Percentiles rank a stretch among this genome's conserved stretches.
Evolutionary conservation across 2,329 filamentous ascomycete species (phyloP).

Genomic region (Bimuria novae-zelandiae): DNA sequence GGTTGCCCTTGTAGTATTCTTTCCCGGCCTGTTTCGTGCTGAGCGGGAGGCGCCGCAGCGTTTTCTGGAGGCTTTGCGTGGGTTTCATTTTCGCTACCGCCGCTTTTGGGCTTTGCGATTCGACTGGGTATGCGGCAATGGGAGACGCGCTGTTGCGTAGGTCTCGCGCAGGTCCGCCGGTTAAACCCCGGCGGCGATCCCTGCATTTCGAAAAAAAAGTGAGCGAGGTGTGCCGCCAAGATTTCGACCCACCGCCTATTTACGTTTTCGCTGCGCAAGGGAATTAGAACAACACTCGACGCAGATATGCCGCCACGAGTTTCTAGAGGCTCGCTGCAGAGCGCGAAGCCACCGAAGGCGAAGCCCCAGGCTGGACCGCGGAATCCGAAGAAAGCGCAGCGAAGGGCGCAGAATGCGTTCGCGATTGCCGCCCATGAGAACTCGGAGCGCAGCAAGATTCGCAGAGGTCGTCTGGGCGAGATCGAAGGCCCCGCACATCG

Average conservation of each 20-base stretch:
- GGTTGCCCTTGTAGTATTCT: conserved; percentile 96
- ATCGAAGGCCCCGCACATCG: conserved; percentile 49
- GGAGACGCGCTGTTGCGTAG: conserved; percentile 22
- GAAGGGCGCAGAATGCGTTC: conserved; percentile 65
- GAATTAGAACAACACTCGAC: conserved; percentile 8
- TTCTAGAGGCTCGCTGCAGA: conserved; percentile 45
- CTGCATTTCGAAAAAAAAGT: conserved; percentile 4
- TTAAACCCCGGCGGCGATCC: conserved; percentile 13
- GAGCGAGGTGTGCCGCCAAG: conserved; percentile 29
- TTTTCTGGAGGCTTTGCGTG: conserved; percentile 68
- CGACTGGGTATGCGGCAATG: conserved; percentile 10
- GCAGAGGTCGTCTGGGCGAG: conserved; percentile 63
- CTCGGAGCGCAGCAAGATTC: conserved; percentile 58
- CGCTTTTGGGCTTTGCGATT: background rate
- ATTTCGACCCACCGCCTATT: conserved; percentile 28
- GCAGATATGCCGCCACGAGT: conserved; percentile 53
- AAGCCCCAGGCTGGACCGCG: conserved; percentile 30
- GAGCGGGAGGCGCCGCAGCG: conserved; percentile 75
- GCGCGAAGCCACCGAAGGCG: conserved; percentile 35
- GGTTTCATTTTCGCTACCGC: conserved; percentile 62
- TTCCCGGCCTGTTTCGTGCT: conserved; percentile 93
- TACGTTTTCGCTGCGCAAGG: conserved; percentile 10
- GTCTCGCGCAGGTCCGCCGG: conserved; percentile 10
- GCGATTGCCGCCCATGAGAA: conserved; percentile 65
- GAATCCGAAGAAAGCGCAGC: conserved; percentile 54